Evolutionary conservation across 1,284 basidiomycete species (phyloP), one percentile per base, ranked within the genome.

Genomic region (Entoloma clypeatum): DNA sequence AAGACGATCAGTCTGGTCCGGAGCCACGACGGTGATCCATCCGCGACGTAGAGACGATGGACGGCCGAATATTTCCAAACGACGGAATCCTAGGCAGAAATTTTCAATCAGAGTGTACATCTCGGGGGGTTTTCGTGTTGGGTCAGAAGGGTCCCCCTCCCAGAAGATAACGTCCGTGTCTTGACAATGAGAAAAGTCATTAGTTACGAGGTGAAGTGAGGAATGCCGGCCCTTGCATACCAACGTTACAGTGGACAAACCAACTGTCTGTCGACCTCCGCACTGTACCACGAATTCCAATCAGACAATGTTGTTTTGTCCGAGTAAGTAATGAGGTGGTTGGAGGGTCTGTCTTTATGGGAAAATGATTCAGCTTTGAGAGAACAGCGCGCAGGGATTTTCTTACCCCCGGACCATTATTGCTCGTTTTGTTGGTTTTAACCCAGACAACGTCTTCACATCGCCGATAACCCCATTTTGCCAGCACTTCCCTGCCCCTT

Each of bases 371-470:
- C 44, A n/a, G 17, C 29, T 43, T 34, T 9, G 38, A n/a, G n/a
- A 24, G 18, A 39, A 9, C 41, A 10, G 36, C 14, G 21, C 19
- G 9, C 24, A 32, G 31, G 37, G 33, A 44, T 43, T 23, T n/a
- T 64, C 77, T 54, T 54, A 88, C 85, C 44, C 88, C 86, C 41
- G 86, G 85, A 2, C 87, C 87, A 17, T 69, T 69, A 53, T 84
- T 86, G 19, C 64, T 71, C 17, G 66, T 72, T 43, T 72, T 73
- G 58, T 96, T 97, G 23, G 92, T 95, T 66, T 91, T 93, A 42
- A 96, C 84, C 92, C 94, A 98, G 4, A 95, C 88, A 14, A 99
- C 92, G 61, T 99, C 95, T 60, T 99, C 95, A 54, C 92, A 97
- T 34, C 95, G 67, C 32, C 95, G 71, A 61, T 95, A 99, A 1